Base-by-base conservation (phyloP, 2,329 filamentous ascomycete species). In the Ophiostoma sp. region DNA sequence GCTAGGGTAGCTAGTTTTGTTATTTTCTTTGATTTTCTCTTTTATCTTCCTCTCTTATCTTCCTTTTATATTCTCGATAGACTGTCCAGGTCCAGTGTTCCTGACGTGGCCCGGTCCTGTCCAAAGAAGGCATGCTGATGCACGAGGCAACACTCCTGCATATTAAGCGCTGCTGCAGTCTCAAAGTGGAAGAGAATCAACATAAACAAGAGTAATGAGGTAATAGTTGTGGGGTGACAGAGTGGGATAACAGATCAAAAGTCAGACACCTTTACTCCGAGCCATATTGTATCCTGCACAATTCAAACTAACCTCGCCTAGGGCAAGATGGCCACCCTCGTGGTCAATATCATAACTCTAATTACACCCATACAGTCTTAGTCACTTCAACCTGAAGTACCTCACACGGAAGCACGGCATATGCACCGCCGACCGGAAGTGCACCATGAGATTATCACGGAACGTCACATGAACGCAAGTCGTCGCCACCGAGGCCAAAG, bases 131-230 rank as follows among this genome's bases (percentile, higher is more conserved):
- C 12, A 8, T 4, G 11, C n/a, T 55, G 49, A 36, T 55, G 18
- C 49, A 8, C 49, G 49, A 52, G 7, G 14, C 63, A 27, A n/a
- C 44, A 9, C 55, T 60, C 27, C 55, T 60, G 55, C 55, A 60
- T 60, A 60, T 60, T 60, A 60, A 36, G 55, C 55, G 55, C 55
- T 60, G 55, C 9, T 12, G 27, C 62, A 9, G 4, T 42, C 60
- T 44, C 62, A n/a, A 27, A 38, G 27, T 60, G 27, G 27, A 60
- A 38, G 27, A 60, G 14, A 11, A n/a, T 12, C 2, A 38, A 60
- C 18, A 36, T 18, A 16, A 47, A n/a, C 45, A 47, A 12, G 12
- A n/a, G 11, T 12, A 47, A 3, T 5, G 4, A 14, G 45, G 27
- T 5, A 18, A 52, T 18, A 52, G 49, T n/a, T n/a, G 27, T 27